Conservation (phyloP, 2,329 filamentous ascomycete species). For the Colletotrichum sp. region DNA sequence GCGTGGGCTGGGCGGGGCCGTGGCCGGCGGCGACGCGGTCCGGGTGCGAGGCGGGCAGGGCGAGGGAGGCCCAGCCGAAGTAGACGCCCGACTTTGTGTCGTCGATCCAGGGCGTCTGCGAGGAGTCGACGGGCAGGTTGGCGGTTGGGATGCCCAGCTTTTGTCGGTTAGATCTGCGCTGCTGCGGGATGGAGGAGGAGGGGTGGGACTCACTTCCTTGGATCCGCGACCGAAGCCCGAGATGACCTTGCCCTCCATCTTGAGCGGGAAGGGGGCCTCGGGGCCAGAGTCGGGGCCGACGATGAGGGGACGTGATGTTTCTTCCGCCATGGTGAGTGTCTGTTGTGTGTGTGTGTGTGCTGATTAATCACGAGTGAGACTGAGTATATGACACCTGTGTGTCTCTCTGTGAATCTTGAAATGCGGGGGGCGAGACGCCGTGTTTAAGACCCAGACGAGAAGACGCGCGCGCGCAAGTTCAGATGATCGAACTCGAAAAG, state of each 20-base stretch:
- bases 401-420: background rate
- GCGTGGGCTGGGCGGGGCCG: slow-evolving; percentile 29
- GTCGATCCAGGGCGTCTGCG: slow-evolving; percentile 64
- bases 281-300: slow-evolving; percentile 79
- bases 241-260: slow-evolving; percentile 85
- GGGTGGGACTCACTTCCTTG: slow-evolving; percentile 70
- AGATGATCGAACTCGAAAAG: background rate
- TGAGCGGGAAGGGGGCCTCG: slow-evolving; percentile 78
- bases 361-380: slow-evolving; percentile 1
- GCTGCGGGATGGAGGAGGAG: background rate
- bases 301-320: slow-evolving; percentile 64
- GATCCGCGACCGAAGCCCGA: slow-evolving; percentile 93
- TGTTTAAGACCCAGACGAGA: background rate
- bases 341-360: background rate
- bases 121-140: slow-evolving; percentile 79
- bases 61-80: slow-evolving; percentile 87
- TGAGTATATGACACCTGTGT: background rate
- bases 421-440: background rate
- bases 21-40: slow-evolving; percentile 32
- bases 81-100: slow-evolving; percentile 82
- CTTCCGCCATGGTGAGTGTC: background rate
- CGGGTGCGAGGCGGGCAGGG: slow-evolving; percentile 56
- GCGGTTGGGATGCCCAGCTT: slow-evolving; percentile 96
- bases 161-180: background rate
- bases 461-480: background rate